Base-by-base conservation (phyloP, 805 yeast species). In the Yamadazyma akitaensis region DNA sequence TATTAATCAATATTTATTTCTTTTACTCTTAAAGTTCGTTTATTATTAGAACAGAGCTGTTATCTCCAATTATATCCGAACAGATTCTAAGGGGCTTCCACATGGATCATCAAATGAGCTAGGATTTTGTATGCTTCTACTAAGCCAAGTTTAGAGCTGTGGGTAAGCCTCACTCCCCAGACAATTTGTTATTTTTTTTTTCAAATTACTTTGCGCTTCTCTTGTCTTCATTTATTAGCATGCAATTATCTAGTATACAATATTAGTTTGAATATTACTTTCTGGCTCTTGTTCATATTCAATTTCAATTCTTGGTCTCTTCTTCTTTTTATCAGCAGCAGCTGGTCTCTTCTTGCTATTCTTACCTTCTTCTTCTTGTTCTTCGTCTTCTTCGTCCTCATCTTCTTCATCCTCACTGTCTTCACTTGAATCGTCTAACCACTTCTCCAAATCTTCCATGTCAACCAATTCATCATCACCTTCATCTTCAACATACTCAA, bases 381-480 rank as follows among this genome's bases (percentile, higher is more conserved):
- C 77, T 2, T 66, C 72, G 28, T 64, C 73, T 28, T 28, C 32
- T 28, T 28, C 32, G 43, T 63, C 66, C 21, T 59, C 63, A 9
- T 56, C 62, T 10, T 55, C 61, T 38, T 53, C 62, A 35, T 61
- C 68, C 32, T 68, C 82, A 35, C 74, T 64, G 28, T 58, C 67
- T 18, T 63, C 75, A 47, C 67, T 56, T 3, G 68, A 63, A 47
- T 64, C 70, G 40, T 70, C 88, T 44, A 86, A 72, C 97, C 97
- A 92, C 66, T 81, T 84, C 67, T 91, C 94, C 54, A 91, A 72
- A 58, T 92, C 97, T 70, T 91, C 97, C 72, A 92, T 80, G 61
- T 94, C 97, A 21, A 89, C 96, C 57, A 88, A 70, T 55, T 89
- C 90, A 50, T 85, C 96, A 18, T 87, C 95, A 13, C 85, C 96